These are phyloP conservation scores for Backusella circina DNA, from an alignment of 192 early-diverging fungal genomes.

Conservation along the genomic window DNA sequence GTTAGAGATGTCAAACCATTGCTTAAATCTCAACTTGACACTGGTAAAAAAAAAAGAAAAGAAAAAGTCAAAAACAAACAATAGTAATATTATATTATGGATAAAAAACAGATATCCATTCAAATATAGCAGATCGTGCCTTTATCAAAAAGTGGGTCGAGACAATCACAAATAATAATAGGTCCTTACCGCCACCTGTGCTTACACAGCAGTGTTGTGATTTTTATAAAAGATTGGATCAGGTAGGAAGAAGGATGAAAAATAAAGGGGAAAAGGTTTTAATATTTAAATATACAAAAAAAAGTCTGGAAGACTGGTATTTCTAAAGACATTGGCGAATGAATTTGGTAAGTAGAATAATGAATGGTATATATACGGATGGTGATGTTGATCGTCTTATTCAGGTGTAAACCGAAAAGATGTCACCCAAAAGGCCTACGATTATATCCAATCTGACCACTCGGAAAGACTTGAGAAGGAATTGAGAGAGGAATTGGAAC, in stretches of 20 bases:
- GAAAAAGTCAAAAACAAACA: neutral
- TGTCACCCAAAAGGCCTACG: constrained; percentile 22
- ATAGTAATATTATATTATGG: neutral
- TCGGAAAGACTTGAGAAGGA: constrained; percentile 43
- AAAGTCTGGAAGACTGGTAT: neutral
- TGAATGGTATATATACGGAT: no score
- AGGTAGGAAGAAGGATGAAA: neutral
- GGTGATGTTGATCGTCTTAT: neutral
- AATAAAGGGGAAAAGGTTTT: neutral
- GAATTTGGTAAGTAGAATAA: neutral
- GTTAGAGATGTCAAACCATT: neutral
- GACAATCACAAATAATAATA: constrained; percentile 2
- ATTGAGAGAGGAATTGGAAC: constrained; percentile 63
- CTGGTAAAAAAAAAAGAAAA: neutral
- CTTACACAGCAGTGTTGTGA: constrained; percentile 8
- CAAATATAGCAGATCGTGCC: neutral
- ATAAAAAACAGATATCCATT: neutral
- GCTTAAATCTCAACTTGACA: neutral
- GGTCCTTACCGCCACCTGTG: neutral
- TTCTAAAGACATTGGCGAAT: neutral
- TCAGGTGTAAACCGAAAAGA: constrained; percentile 42
- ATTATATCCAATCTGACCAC: constrained; percentile 26
- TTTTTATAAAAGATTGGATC: constrained; percentile 8
- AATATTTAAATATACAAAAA: neutral
- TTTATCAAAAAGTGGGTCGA: neutral